Base-by-base conservation (phyloP, 257 asterid species). In the Solanum neorickii region DNA sequence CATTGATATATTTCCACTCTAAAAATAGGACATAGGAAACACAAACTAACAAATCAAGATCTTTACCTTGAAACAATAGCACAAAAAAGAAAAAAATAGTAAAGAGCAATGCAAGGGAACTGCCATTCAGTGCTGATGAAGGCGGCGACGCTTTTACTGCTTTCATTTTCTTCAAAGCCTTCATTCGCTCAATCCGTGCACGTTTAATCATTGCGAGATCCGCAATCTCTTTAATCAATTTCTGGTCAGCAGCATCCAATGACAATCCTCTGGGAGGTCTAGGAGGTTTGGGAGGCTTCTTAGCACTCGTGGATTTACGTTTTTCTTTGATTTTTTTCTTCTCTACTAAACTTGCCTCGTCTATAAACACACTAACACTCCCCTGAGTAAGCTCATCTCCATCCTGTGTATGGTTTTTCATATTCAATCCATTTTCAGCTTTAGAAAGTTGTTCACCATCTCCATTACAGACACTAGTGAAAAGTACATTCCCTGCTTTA, bases 181-280 rank as follows among this genome's bases (percentile, higher is more conserved):
- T 97, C 93, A 93, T 92, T 65, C 98, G 89, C 87, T 96, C 99
- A 25, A 91, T 89, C 89, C 96, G 89, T 7, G 98, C 98, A 13
- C 97, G 97, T 87, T 95, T 97, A 5, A 95, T 86, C 92, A 87
- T 89, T 2, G 94, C 94, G 33, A 95, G 93, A 80, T 95, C 96
- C 5, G 97, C 87, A 13, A 97, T 87, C 91, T 97, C 97, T 89
- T 91, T 93, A 66, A 95, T 94, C 89, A 97, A 90, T 91, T 94
- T 97, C 83, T 92, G 96, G 31, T 95, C 98, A 69, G 98, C 99
- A 46, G 95, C 98, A 87, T 97, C 98, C n/a, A 97, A 72, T 5
- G 96, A 94, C 75, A 93, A 89, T 15, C 95, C 98, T 83, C 94
- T 85, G 0, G 98, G 98, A 31, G 99, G 99, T 1, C 98, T 98